Conservation (phyloP, 306 rosid genomes). For the Corylus heterophylla region DNA sequence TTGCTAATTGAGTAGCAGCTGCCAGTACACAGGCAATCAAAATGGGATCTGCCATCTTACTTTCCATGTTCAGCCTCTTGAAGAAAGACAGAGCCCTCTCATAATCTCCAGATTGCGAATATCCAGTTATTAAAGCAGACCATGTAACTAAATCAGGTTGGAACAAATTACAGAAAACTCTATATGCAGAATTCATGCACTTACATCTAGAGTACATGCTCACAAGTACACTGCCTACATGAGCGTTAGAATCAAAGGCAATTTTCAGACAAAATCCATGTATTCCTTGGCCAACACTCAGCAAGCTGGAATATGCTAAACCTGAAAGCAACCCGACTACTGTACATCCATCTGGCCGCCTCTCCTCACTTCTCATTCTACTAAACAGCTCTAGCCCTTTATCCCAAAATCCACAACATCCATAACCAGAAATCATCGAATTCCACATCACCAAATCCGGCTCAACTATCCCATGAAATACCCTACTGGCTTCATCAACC, state of each 20-base stretch:
- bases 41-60: slow-evolving; percentile 62
- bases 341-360: slow-evolving; percentile 68
- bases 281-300: slow-evolving; percentile 59
- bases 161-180: slow-evolving; percentile 54
- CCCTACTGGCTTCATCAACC: slow-evolving; percentile 62
- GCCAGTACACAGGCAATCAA: slow-evolving; percentile 74
- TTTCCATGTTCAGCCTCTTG: slow-evolving; percentile 51
- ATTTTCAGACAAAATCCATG: slow-evolving; percentile 65
- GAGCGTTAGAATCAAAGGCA: slow-evolving; percentile 58
- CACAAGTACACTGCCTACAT: slow-evolving; percentile 69
- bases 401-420: slow-evolving; percentile 55
- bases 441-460: slow-evolving; percentile 85
- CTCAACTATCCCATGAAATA: slow-evolving; percentile 51
- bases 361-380: slow-evolving; percentile 52
- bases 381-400: slow-evolving; percentile 54
- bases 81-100: slow-evolving; percentile 53
- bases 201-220: slow-evolving; percentile 79
- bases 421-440: slow-evolving; percentile 73
- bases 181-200: slow-evolving; percentile 60
- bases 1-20: slow-evolving; percentile 59
- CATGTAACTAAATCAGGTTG: slow-evolving; percentile 83
- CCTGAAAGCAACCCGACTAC: slow-evolving; percentile 71
- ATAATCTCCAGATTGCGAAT: slow-evolving; percentile 62
- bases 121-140: slow-evolving; percentile 83
- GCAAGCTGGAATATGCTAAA: slow-evolving; percentile 48